Conservation (phyloP, 1,284 basidiomycete genomes). For the Leccinum solheimii region DNA sequence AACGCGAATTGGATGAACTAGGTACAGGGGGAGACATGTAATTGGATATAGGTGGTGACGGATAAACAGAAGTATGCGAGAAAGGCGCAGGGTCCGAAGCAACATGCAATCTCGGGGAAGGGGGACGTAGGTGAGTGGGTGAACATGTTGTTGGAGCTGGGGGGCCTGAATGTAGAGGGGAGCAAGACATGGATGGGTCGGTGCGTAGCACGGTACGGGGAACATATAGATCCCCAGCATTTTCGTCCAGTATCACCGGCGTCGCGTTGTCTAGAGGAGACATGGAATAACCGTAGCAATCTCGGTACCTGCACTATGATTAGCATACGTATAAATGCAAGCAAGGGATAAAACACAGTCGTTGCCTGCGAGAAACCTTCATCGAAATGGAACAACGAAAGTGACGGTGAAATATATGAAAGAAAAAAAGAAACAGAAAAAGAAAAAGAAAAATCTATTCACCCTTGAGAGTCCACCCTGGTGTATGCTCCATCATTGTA, state of each 20-base stretch:
- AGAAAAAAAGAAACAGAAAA: not conserved
- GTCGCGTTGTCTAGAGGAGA: constrained; percentile 34
- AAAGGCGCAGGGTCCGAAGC: constrained; percentile 32
- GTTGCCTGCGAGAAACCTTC: constrained; percentile 18
- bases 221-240: constrained; percentile 15
- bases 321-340: constrained; percentile 22
- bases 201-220: constrained; percentile 29
- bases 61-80: constrained; percentile 30
- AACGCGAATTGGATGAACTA: constrained; percentile 35
- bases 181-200: constrained; percentile 12
- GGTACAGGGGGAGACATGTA: constrained; percentile 25
- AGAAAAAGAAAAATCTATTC: constrained; percentile 18
- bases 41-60: constrained; percentile 32
- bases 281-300: constrained; percentile 35
- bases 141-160: constrained; percentile 20
- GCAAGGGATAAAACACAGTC: constrained; percentile 6
- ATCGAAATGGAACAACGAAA: constrained; percentile 2
- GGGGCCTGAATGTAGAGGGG: constrained; percentile 4
- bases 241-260: constrained; percentile 31
- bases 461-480: constrained; percentile 33
- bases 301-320: constrained; percentile 28
- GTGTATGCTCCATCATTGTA: constrained; percentile 24
- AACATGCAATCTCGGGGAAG: constrained; percentile 32
- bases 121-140: constrained; percentile 30
- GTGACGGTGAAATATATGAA: not conserved